Percentiles rank a stretch among this genome's conserved stretches.
Evolutionary conservation across 176 grass and related monocot species (phyloP).

Genomic region (maize (Zea mays)): Zm-B73-REFERENCE-NAM-5.0 NC_050100.1:19602001-19602500

Average conservation of each 20-base stretch:
- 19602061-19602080: too few relatives aligned
- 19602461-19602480: conserved; percentile 83
- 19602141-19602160: conserved; percentile 88
- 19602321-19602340: conserved; percentile 75
- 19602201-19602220: conserved; percentile 93
- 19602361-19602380: conserved; percentile 11
- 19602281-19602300: conserved; percentile 66
- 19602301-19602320: conserved; percentile 76
- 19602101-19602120: too few relatives aligned
- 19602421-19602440: conserved; percentile 97
- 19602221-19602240: conserved; percentile 73
- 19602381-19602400: conserved; percentile 59
- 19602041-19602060: too few relatives aligned
- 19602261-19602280: conserved; percentile 79
- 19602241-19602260: conserved; percentile 71
- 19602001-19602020: too few relatives aligned
- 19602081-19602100: too few relatives aligned
- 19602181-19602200: conserved; percentile 47
- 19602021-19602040: too few relatives aligned
- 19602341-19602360: conserved; percentile 55
- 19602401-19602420: conserved; percentile 99
- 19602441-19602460: conserved; percentile 60
- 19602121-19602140: conserved; percentile 90
- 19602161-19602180: conserved; percentile 81
- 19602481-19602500: conserved; percentile 71